Evolutionary conservation across 2,329 filamentous ascomycete species (phyloP).

Genomic region (Neonectria sp.): DNA sequence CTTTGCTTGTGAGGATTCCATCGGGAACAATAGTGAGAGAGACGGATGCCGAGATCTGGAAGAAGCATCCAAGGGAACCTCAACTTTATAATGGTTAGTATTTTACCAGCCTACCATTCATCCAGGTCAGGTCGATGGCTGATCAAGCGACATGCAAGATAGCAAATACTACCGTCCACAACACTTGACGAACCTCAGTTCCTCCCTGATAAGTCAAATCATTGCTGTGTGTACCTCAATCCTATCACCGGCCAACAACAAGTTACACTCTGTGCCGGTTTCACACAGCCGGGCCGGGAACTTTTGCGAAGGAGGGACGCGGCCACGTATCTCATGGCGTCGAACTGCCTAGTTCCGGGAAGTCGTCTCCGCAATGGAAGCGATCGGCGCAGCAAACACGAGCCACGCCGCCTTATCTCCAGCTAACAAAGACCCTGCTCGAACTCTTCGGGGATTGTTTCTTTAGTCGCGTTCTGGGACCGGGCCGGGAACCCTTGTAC

Average conservation of each 20-base stretch:
- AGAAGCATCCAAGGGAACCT: slow-evolving; percentile 11
- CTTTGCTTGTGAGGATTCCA: slow-evolving; percentile 15
- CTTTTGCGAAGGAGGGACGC: neutral
- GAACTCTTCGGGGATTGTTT: neutral
- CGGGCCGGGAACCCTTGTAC: slow-evolving; percentile 1
- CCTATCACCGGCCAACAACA: neutral
- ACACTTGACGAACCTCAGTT: neutral
- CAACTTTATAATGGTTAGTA: slow-evolving; percentile 23
- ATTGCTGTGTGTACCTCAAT: neutral
- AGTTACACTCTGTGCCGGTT: neutral
- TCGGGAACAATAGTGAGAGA: neutral
- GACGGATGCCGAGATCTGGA: neutral
- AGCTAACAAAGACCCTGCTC: neutral
- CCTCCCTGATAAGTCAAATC: neutral
- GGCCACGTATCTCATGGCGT: neutral
- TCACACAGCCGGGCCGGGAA: neutral
- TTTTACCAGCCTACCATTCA: slow-evolving; percentile 18
- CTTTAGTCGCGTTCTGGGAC: slow-evolving; percentile 13
- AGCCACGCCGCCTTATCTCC: slow-evolving; percentile 12
- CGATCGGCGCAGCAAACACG: neutral
- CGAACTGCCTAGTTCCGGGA: neutral
- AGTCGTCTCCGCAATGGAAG: neutral
- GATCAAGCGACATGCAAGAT: slow-evolving; percentile 5
- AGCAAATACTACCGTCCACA: neutral
- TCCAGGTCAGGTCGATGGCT: neutral